These are phyloP conservation scores for Umbelopsis vinacea DNA, from an alignment of 192 early-diverging fungal genomes.

Conservation along the genomic window DNA sequence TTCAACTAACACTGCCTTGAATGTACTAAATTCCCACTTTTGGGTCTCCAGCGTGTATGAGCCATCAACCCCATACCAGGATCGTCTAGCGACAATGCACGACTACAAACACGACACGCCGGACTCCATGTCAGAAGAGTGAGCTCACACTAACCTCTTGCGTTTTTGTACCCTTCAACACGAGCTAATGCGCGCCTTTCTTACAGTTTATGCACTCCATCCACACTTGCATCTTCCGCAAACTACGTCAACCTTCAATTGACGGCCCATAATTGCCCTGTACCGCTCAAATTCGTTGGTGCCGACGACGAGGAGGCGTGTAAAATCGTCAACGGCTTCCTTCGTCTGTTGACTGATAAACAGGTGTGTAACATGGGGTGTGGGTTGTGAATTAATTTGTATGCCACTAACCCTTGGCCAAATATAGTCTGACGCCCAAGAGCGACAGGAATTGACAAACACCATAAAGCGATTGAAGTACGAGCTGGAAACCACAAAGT, in stretches of 20 bases:
- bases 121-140: slow-evolving; percentile 18
- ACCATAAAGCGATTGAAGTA: slow-evolving; percentile 29
- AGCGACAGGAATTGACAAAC: slow-evolving; percentile 30
- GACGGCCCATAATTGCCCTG: slow-evolving; percentile 41
- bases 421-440: slow-evolving; percentile 28
- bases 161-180: too few species aligned
- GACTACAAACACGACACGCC: slow-evolving; percentile 15
- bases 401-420: too few species aligned
- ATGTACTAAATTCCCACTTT: background rate
- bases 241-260: slow-evolving; percentile 44
- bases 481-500: slow-evolving; percentile 21
- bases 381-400: too few species aligned
- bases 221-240: slow-evolving; percentile 22
- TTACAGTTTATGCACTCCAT: slow-evolving; percentile 18
- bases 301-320: slow-evolving; percentile 27
- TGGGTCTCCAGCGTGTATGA: slow-evolving; percentile 4
- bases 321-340: slow-evolving; percentile 42
- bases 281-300: slow-evolving; percentile 38
- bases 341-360: slow-evolving; percentile 31
- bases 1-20: too few species aligned
- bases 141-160: background rate
- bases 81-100: background rate
- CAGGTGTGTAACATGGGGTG: slow-evolving; percentile 32
- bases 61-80: slow-evolving; percentile 11
- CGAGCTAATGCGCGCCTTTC: background rate